phyloP scores from a whole-genome alignment of 2,329 filamentous ascomycete species.

The Teratosphaeria gauchensis region DNA sequence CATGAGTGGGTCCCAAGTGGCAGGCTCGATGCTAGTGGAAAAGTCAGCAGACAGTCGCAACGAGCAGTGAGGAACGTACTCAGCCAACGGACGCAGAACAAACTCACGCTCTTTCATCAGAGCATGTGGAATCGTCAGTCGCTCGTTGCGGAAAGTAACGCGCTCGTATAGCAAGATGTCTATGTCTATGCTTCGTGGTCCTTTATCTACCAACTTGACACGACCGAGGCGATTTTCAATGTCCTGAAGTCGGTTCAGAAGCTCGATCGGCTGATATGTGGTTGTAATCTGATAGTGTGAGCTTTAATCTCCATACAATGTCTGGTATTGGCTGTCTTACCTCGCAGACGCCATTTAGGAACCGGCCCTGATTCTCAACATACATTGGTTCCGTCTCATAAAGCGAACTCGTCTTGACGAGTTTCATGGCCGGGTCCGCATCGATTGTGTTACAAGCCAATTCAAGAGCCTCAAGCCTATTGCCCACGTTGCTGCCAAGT shows the following conservation, averaged over 20 bases:
- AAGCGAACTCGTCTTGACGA: constrained; percentile 73
- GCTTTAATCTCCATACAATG: too few relatives aligned
- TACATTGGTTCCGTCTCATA: constrained; percentile 99
- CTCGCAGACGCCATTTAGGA: constrained; percentile 89
- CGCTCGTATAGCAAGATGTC: constrained; percentile 81
- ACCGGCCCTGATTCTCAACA: constrained; percentile 74
- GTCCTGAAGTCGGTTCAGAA: constrained; percentile 71
- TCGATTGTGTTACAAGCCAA: constrained; percentile 72
- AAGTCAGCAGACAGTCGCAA: not conserved
- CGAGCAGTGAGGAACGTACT: too few relatives aligned
- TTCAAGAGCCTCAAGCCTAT: constrained; percentile 78
- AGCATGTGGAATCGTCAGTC: constrained; percentile 75
- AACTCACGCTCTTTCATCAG: constrained; percentile 88
- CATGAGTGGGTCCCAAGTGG: not conserved
- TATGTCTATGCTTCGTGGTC: constrained; percentile 86
- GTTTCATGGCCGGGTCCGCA: constrained; percentile 52
- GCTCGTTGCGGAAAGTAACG: constrained; percentile 53
- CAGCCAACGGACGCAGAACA: constrained; percentile 66
- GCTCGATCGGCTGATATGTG: constrained; percentile 58
- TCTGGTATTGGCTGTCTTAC: too few relatives aligned
- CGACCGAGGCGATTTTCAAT: constrained; percentile 76
- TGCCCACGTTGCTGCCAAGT: constrained; percentile 83
- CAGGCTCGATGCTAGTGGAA: not conserved
- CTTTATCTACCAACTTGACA: constrained; percentile 80
- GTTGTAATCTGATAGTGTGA: constrained; percentile 60